phyloP scores from a whole-genome alignment of 2,329 filamentous ascomycete species.

The Dactylonectria estremocensis region DNA sequence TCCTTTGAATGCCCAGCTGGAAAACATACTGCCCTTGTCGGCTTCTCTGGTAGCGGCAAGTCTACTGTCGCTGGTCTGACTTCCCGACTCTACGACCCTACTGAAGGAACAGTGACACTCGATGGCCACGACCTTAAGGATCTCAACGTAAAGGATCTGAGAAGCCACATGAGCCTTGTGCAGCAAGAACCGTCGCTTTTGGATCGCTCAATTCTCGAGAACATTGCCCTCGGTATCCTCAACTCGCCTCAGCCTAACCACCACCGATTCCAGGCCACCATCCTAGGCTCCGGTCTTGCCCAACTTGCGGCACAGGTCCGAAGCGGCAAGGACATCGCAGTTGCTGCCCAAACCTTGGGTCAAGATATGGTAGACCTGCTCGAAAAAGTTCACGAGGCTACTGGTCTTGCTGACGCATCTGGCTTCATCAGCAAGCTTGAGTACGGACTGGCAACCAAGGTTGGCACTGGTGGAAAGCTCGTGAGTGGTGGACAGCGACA shows the following conservation, averaged over 20 bases:
- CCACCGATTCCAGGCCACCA: slow-evolving; percentile 57
- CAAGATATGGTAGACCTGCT: slow-evolving; percentile 66
- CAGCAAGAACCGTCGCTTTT: slow-evolving; percentile 63
- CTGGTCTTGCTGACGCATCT: slow-evolving; percentile 71
- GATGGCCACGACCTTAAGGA: slow-evolving; percentile 64
- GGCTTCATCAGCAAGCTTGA: slow-evolving; percentile 69
- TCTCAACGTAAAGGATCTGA: slow-evolving; percentile 62
- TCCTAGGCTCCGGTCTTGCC: slow-evolving; percentile 65
- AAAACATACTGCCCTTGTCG: slow-evolving; percentile 70
- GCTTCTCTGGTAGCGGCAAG: slow-evolving; percentile 71
- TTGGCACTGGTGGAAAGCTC: slow-evolving; percentile 68
- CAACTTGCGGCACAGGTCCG: slow-evolving; percentile 68
- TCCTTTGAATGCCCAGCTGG: slow-evolving; percentile 64
- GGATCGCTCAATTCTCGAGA: slow-evolving; percentile 64
- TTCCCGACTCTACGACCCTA: slow-evolving; percentile 71
- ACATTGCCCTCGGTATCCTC: slow-evolving; percentile 66
- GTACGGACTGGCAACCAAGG: slow-evolving; percentile 66
- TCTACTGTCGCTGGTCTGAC: slow-evolving; percentile 70
- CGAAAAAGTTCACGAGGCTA: slow-evolving; percentile 64
- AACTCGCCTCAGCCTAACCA: slow-evolving; percentile 60
- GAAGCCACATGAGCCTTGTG: slow-evolving; percentile 61
- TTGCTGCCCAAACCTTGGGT: slow-evolving; percentile 60
- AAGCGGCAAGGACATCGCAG: slow-evolving; percentile 63
- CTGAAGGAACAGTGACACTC: slow-evolving; percentile 62
- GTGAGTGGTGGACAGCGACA: slow-evolving; percentile 75